Evolutionary conservation across 139 green algal genomes (phyloP).

Genomic region (Closterium sp.): DNA sequence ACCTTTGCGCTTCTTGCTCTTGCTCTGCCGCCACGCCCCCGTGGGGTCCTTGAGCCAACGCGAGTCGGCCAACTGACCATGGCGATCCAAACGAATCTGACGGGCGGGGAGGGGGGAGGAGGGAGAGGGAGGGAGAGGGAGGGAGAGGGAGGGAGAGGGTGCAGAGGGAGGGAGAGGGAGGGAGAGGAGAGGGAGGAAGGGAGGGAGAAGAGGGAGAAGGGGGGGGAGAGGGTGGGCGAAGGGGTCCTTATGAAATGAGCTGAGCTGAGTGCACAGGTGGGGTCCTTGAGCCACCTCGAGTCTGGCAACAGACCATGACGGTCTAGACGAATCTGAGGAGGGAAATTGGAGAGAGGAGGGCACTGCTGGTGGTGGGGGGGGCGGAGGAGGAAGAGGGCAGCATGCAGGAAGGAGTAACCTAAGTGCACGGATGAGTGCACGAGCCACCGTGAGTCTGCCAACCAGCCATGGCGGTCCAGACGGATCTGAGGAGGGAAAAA

Average conservation of each 20-base stretch:
- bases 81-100: background rate
- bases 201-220: background rate
- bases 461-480: background rate
- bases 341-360: too few species aligned
- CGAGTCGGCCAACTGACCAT: background rate
- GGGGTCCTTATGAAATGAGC: too few species aligned
- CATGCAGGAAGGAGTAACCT: too few species aligned
- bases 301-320: too few species aligned
- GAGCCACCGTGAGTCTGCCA: background rate
- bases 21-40: background rate
- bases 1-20: conserved; percentile 10
- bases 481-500: background rate
- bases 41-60: background rate
- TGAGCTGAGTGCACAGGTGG: too few species aligned
- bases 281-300: too few species aligned
- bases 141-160: background rate
- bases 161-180: background rate
- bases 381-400: too few species aligned
- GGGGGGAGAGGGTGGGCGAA: background rate
- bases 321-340: too few species aligned
- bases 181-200: background rate
- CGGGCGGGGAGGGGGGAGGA: background rate
- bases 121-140: background rate
- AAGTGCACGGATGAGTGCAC: background rate
- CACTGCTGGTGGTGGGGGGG: too few species aligned